phyloP scores from a whole-genome alignment of 2,329 filamentous ascomycete species.

The Microascus cirrosus region DNA sequence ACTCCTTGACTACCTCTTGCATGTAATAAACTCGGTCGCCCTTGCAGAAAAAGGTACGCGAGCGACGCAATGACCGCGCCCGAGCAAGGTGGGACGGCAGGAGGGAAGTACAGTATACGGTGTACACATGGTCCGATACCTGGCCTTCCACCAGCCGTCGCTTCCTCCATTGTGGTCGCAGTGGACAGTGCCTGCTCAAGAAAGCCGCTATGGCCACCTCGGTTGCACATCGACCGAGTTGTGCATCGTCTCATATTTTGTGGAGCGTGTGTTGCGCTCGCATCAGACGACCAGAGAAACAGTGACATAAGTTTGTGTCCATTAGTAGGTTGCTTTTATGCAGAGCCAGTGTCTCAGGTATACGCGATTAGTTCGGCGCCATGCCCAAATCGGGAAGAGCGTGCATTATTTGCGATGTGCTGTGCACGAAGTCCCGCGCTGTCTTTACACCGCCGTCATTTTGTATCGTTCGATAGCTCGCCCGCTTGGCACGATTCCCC shows the following conservation, averaged over 20 bases:
- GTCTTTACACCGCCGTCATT: not conserved
- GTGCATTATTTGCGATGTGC: not conserved
- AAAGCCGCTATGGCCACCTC: not conserved
- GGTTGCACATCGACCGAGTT: not conserved
- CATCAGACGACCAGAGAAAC: not conserved
- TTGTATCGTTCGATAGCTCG: not conserved
- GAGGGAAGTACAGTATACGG: not conserved
- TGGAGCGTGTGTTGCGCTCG: not conserved
- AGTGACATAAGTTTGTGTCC: constrained; percentile 1
- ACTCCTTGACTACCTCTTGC: not conserved
- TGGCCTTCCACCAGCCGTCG: not conserved
- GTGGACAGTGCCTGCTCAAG: not conserved
- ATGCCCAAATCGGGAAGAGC: not conserved
- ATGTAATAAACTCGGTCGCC: not conserved
- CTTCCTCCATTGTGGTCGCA: not conserved
- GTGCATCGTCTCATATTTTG: not conserved
- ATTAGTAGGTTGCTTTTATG: constrained; percentile 1
- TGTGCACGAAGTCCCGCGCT: not conserved
- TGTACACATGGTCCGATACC: not conserved
- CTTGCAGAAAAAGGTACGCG: not conserved
- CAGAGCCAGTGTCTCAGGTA: constrained; percentile 3
- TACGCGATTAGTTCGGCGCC: not conserved
- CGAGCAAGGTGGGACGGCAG: not conserved
- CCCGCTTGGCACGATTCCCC: not conserved
- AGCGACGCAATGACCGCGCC: not conserved